A percentile compares a stretch with the other conserved stretches of the same genome.
Conservation (phyloP, 345 rosid genomes). For the Salix arbutifolia region DNA sequence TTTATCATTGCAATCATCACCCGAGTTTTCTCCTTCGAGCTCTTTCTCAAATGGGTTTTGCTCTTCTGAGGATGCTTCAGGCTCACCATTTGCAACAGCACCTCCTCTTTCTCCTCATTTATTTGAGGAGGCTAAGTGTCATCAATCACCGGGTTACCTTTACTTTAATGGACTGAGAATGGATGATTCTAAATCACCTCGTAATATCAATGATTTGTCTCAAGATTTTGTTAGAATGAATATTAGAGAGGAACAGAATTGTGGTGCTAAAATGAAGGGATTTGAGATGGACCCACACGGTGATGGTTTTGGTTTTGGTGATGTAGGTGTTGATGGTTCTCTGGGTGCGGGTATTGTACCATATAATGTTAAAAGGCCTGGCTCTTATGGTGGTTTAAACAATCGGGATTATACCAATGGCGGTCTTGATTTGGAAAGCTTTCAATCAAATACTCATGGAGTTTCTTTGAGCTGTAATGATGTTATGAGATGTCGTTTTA, state of each 20-base stretch:
- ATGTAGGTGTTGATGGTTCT: constrained; percentile 18
- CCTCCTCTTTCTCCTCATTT: neutral
- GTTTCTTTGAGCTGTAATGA: constrained; percentile 23
- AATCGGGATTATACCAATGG: constrained; percentile 10
- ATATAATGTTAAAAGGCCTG: constrained; percentile 21
- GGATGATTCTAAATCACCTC: constrained; percentile 30
- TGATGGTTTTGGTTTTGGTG: constrained; percentile 20
- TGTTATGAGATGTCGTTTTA: constrained; percentile 23
- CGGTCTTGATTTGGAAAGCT: constrained; percentile 25
- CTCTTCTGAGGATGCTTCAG: constrained; percentile 29
- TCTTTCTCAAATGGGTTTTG: constrained; percentile 39
- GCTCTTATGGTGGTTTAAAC: constrained; percentile 22
- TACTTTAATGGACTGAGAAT: constrained; percentile 25
- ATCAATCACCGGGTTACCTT: constrained; percentile 17
- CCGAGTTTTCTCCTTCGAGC: constrained; percentile 30
- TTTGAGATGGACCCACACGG: constrained; percentile 31
- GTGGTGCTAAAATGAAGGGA: constrained; percentile 27
- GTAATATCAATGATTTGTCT: constrained; percentile 25
- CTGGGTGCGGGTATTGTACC: constrained; percentile 6
- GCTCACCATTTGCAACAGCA: constrained; percentile 14
- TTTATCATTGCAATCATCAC: constrained; percentile 23
- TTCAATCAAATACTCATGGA: constrained; percentile 20
- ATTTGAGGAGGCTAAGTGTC: constrained; percentile 12
- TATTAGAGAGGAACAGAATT: constrained; percentile 33
- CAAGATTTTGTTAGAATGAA: constrained; percentile 38